Base-by-base conservation (phyloP, 495 filamentous ascomycete species). In the Penicillium diatomitis region DNA sequence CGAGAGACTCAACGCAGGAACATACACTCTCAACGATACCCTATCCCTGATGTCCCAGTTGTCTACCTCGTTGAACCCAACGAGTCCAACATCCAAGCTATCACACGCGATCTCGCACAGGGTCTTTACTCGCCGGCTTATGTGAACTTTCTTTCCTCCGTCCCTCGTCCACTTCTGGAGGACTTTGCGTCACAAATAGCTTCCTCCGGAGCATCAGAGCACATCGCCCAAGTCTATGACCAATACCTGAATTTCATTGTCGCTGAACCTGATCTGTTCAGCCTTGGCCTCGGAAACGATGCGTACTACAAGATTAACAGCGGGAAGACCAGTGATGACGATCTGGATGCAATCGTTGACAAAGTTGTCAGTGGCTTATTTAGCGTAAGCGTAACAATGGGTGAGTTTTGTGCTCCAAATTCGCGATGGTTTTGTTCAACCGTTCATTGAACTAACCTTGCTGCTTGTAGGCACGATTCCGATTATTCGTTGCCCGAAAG, bases 231-330 rank as follows among this genome's bases (percentile, higher is more conserved):
- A 57, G 82, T 99, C 33, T 99, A 84, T 57, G 94, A 99, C 62
- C 94, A 99, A 61, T 96, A 97, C 51, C 77, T 99, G 36, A 99
- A 99, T 62, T 99, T 97, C 63, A 86, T 97, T 48, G 91, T 96
- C 41, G 85, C 83, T 10, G 94, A 99, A 67, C 91, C 92, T 2
- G 92, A 97, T 65, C 74, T 97, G 0, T 99, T 99, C 66, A 96
- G 88, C 58, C 71, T 99, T 40, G 88, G 88, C 3, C 81, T 97
- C 69, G 79, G 80, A 6, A 85, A 90, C 50, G 90, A 95, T 61
- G 86, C 87, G 31, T 99, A 97, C 66, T 90, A 88, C 81, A 88
- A 88, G 32, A 75, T 98, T 62, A 98, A 97, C 69, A 96, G 91
- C 64, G 84, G 84, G 7, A 82, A 88, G 57, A 91, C 90, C 20